phyloP scores from a whole-genome alignment of 345 rosid genomes.

The Sapria himalayana region DNA sequence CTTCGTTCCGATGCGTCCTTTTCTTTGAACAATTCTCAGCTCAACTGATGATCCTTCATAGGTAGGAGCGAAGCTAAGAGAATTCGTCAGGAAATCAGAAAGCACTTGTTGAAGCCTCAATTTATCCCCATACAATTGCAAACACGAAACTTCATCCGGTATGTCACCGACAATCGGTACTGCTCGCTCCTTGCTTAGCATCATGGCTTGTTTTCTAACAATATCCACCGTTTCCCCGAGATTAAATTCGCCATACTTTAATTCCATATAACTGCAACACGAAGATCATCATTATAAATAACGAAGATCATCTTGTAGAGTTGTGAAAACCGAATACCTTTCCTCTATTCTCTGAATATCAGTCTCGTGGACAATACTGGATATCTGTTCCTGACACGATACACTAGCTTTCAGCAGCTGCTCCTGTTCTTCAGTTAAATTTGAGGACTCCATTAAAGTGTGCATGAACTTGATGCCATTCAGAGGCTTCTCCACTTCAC shows the following conservation, averaged over 20 bases:
- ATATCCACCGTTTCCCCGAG: conserved; percentile 40
- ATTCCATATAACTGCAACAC: conserved; percentile 32
- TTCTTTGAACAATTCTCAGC: conserved; percentile 23
- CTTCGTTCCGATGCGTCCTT: conserved; percentile 36
- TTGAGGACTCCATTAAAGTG: conserved; percentile 27
- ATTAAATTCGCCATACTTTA: conserved; percentile 27
- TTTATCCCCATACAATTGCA: conserved; percentile 48
- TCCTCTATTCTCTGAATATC: conserved; percentile 57
- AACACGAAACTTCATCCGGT: conserved; percentile 28
- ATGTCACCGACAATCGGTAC: conserved; percentile 29
- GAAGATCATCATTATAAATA: background rate
- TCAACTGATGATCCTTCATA: conserved; percentile 27
- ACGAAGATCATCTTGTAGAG: background rate
- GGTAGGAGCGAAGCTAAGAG: conserved; percentile 36
- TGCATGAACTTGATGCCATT: conserved; percentile 37
- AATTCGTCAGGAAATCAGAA: conserved; percentile 36
- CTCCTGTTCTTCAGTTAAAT: conserved; percentile 34
- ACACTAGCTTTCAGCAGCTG: conserved; percentile 28
- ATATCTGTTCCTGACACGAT: conserved; percentile 48
- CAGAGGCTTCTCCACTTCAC: conserved; percentile 32
- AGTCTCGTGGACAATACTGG: conserved; percentile 35
- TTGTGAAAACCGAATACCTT: conserved; percentile 19
- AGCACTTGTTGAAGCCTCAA: conserved; percentile 72
- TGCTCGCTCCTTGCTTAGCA: conserved; percentile 28
- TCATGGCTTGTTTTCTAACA: conserved; percentile 44